Evolutionary conservation across 352 stramenopile genomes (phyloP).

Genomic region (Salisapilia sapeloensis): DNA sequence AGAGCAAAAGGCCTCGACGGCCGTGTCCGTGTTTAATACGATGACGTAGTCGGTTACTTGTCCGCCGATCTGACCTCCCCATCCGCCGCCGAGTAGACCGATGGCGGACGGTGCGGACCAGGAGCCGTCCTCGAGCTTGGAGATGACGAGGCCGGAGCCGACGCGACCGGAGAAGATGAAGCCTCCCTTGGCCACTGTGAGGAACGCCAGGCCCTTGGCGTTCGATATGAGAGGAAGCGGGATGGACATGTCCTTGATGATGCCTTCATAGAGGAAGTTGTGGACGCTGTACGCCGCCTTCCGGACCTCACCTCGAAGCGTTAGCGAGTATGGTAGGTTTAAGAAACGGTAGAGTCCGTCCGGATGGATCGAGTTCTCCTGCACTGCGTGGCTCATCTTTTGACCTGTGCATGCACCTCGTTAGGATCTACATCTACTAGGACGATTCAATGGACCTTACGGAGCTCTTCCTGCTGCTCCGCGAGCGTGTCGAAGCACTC

Average conservation of each 20-base stretch:
- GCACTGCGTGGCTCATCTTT: conserved; percentile 70
- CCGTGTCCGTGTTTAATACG: conserved; percentile 82
- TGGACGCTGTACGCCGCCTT: conserved; percentile 88
- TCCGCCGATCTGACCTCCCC: conserved; percentile 82
- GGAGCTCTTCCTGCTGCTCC: conserved; percentile 43
- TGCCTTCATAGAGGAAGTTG: conserved; percentile 80
- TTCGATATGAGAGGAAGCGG: conserved; percentile 74
- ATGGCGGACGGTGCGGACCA: conserved; percentile 94
- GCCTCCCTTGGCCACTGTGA: conserved; percentile 85
- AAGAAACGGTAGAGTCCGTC: conserved; percentile 49
- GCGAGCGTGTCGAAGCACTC: conserved; percentile 41
- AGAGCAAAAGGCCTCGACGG: conserved; percentile 74
- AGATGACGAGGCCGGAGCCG: conserved; percentile 88
- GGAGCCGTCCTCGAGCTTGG: conserved; percentile 80
- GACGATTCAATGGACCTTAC: conserved; percentile 8
- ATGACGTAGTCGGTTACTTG: conserved; percentile 90
- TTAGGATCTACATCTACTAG: neutral
- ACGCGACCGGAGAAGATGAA: conserved; percentile 75
- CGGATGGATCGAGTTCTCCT: conserved; percentile 50
- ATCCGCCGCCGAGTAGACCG: conserved; percentile 78
- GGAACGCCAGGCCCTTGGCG: conserved; percentile 84
- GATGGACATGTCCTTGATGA: conserved; percentile 85
- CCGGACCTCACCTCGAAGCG: conserved; percentile 81
- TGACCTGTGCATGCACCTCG: conserved; percentile 8
- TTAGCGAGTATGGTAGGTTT: conserved; percentile 79